Evolutionary conservation across 1,139 yeast genomes (phyloP), one percentile per base, ranked within the genome.

Genomic region (Blastobotrys proliferans): DNA sequence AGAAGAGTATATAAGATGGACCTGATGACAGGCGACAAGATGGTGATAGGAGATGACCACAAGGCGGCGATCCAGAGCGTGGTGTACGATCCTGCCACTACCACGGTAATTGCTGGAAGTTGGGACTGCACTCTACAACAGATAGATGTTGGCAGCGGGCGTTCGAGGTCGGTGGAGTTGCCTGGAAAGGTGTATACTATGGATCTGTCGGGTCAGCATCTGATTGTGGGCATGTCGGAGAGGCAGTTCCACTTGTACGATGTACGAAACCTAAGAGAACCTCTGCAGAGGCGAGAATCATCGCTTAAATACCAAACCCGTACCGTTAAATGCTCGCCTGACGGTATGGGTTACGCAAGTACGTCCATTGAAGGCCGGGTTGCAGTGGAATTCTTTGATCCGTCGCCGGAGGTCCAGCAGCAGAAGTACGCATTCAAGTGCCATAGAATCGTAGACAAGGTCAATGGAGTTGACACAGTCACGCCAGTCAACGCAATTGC

Each of bases 321-420:
- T 38, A 77, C 77, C 30, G 56, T 87, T 21, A 70, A 72, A 49
- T 69, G 82, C 40, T 72, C 80, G 51, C 85, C 87, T 0, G 64
- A 64, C 18, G 76, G 76, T 2, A 65, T 68, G 32, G 94, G 94
- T 0, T 87, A 79, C 60, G 88, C 85, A 0, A 74, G 83, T 31
- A 72, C 90, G n/a, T 82, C 95, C 2, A 73, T 87, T 11, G 97
- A 88, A 54, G 97, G 97, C 0, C 69, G 95, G 36, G 92, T 86
- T 0, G 83, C 94, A 0, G 76, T 90, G 30, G 95, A 87, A 52
- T 82, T 75, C 57, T 77, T 81, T 47, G 77, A 81, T 44, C 70
- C 75, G 2, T 60, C 73, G 0, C 73, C 75, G 1, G 68, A 67
- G 17, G 61, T 62, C 0, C 81, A 78, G 49, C 59, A 62, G 4